phyloP scores from a whole-genome alignment of 2,329 filamentous ascomycete genomes.

The Rutstroemia sp. region DNA sequence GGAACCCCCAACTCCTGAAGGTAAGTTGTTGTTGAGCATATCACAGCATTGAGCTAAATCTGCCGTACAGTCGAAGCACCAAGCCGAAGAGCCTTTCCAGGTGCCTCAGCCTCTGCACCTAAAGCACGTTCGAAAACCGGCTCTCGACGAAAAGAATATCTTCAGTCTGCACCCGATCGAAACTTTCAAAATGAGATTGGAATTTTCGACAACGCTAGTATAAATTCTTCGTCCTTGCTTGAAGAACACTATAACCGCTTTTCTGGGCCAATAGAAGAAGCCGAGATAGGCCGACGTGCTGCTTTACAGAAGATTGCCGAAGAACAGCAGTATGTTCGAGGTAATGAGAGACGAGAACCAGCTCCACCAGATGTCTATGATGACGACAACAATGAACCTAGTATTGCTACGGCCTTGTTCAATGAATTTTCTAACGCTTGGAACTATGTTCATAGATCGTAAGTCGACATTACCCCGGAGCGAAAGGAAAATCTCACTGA shows the following conservation, averaged over 20 bases:
- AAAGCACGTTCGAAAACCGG: conserved; percentile 1
- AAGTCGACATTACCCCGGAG: no score
- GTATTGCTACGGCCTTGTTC: background rate
- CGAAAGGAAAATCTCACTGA: no score
- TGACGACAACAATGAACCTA: background rate
- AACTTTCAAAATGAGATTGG: conserved; percentile 33
- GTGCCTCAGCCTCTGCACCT: background rate
- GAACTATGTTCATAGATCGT: no score
- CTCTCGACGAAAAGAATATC: background rate
- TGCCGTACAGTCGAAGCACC: background rate
- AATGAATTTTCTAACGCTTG: background rate
- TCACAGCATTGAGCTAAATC: background rate
- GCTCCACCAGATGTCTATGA: background rate
- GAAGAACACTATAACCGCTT: conserved; percentile 8
- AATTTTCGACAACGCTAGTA: conserved; percentile 30
- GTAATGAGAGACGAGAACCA: background rate
- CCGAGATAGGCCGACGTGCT: conserved; percentile 5
- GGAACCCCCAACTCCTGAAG: background rate
- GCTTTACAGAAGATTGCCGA: conserved; percentile 9
- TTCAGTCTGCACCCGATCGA: conserved; percentile 4
- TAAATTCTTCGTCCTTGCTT: conserved; percentile 23
- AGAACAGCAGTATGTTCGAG: conserved; percentile 9
- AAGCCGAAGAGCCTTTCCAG: background rate
- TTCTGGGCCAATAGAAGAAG: background rate
- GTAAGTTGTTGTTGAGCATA: background rate